These are phyloP conservation scores for Orobanche coerulescens DNA, from an alignment of 257 asterid species.

Conservation along the genomic window DNA sequence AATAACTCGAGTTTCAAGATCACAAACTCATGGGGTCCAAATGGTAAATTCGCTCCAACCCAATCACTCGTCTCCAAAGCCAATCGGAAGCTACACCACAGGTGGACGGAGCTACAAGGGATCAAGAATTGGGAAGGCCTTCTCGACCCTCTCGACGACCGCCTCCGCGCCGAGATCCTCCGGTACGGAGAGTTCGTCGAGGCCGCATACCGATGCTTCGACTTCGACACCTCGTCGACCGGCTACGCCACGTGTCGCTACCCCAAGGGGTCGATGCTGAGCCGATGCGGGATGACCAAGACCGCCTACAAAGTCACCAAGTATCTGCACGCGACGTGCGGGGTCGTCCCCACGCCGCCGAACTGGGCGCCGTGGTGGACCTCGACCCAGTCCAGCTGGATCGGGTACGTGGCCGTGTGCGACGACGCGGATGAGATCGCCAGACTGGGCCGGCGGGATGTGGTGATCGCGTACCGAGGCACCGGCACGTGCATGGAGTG, in stretches of 20 bases:
- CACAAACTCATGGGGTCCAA: slow-evolving; percentile 26
- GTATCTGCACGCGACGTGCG: slow-evolving; percentile 66
- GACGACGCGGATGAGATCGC: slow-evolving; percentile 49
- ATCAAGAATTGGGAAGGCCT: slow-evolving; percentile 89
- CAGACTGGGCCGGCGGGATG: slow-evolving; percentile 70
- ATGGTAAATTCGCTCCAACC: neutral
- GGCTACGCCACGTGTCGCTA: slow-evolving; percentile 39
- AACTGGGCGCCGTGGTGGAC: slow-evolving; percentile 35
- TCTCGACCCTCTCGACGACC: slow-evolving; percentile 78
- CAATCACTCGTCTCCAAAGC: slow-evolving; percentile 13
- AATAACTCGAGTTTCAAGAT: too few species aligned
- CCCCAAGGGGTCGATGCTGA: slow-evolving; percentile 32
- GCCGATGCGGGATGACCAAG: slow-evolving; percentile 27
- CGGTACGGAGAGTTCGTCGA: slow-evolving; percentile 79
- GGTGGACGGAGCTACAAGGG: slow-evolving; percentile 86
- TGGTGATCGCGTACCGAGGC: slow-evolving; percentile 80
- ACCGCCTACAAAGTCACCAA: slow-evolving; percentile 39
- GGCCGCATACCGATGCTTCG: slow-evolving; percentile 65
- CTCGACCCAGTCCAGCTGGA: slow-evolving; percentile 62
- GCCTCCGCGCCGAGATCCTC: slow-evolving; percentile 58
- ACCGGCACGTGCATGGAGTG: slow-evolving; percentile 83
- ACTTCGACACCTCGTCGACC: slow-evolving; percentile 63
- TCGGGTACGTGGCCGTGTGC: slow-evolving; percentile 90
- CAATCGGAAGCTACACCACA: slow-evolving; percentile 32
- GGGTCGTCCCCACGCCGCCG: slow-evolving; percentile 57